Evolutionary conservation across 2,329 filamentous ascomycete species (phyloP), one percentile per base, ranked within the genome.

Genomic region (Acephala macrosclerotiorum): DNA sequence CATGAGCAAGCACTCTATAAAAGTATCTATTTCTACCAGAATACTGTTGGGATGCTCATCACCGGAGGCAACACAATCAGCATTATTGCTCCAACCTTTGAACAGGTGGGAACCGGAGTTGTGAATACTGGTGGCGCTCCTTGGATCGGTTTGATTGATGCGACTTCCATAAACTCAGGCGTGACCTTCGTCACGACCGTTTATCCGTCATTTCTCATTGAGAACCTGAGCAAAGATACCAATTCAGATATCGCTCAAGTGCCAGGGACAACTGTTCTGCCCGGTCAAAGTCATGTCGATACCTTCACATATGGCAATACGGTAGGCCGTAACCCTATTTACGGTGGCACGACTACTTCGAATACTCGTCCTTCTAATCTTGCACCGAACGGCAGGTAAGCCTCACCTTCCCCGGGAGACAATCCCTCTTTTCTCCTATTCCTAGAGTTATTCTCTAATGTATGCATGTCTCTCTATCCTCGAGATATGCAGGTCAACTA

Each of bases 311-410:
- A 55, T 35, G 63, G 58, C 16, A 65, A 65, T 58, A 60, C 58
- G 16, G 58, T 65, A 49, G 35, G 35, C 33, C 45, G 63, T 20
- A 47, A 61, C 22, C 58, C 51, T 12, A 56, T 58, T 35, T 58
- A 55, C 40, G 63, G 63, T n/a, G 33, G 29, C 25, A 38, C 38
- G 5, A 45, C 57, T 20, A 35, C 51, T 6, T 29, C 38, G 22
- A 65, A 60, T 25, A 33, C 40, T 57, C 58, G 63, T 8, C 57
- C 63, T 22, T 22, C 65, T 16, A 51, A 58, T 29, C 73, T 83
- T 1, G 53, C 78, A 14, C 70, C 73, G 1, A 72, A 75, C 35
- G 77, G 76, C 3, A 78, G 77, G 20, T 33, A 33, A 33, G 29
- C 29, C 29, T 33, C 29, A 33, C 29, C 29, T 33, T 33, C 29